phyloP scores from a whole-genome alignment of 371 early-diverging fungal species.

The Syncephalastrum monosporum region DNA sequence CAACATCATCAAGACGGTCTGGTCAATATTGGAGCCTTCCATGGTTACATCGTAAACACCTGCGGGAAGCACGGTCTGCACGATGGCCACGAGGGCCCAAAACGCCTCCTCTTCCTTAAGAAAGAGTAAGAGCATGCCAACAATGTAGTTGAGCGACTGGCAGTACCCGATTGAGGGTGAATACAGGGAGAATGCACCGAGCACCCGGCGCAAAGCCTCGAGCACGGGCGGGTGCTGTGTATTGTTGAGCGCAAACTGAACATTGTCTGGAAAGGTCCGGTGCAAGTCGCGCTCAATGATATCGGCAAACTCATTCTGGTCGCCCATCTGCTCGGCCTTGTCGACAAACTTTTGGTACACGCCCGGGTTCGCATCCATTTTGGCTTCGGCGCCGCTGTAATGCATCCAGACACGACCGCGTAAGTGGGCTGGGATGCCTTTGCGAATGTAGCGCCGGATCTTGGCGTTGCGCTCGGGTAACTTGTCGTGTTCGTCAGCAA shows the following conservation, averaged over 20 bases:
- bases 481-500: slow-evolving; percentile 47
- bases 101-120: slow-evolving; percentile 79
- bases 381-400: slow-evolving; percentile 80
- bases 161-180: slow-evolving; percentile 81
- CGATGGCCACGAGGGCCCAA: slow-evolving; percentile 75
- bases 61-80: slow-evolving; percentile 73
- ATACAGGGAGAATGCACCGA: slow-evolving; percentile 69
- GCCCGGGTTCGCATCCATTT: slow-evolving; percentile 57
- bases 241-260: slow-evolving; percentile 43
- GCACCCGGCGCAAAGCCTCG: slow-evolving; percentile 64
- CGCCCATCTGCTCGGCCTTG: slow-evolving; percentile 51
- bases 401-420: slow-evolving; percentile 78
- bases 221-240: slow-evolving; percentile 47
- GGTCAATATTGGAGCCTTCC: slow-evolving; percentile 81
- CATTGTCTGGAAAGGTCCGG: slow-evolving; percentile 81
- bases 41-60: slow-evolving; percentile 79
- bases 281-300: slow-evolving; percentile 84
- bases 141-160: slow-evolving; percentile 86
- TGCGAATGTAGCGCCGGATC: slow-evolving; percentile 74
- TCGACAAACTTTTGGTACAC: slow-evolving; percentile 57
- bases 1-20: slow-evolving; percentile 72
- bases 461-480: slow-evolving; percentile 36
- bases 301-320: slow-evolving; percentile 67
- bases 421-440: slow-evolving; percentile 72
- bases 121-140: slow-evolving; percentile 76